These are phyloP conservation scores for Boletus huronensis DNA, from an alignment of 768 basidiomycete genomes.

Conservation along the genomic window DNA sequence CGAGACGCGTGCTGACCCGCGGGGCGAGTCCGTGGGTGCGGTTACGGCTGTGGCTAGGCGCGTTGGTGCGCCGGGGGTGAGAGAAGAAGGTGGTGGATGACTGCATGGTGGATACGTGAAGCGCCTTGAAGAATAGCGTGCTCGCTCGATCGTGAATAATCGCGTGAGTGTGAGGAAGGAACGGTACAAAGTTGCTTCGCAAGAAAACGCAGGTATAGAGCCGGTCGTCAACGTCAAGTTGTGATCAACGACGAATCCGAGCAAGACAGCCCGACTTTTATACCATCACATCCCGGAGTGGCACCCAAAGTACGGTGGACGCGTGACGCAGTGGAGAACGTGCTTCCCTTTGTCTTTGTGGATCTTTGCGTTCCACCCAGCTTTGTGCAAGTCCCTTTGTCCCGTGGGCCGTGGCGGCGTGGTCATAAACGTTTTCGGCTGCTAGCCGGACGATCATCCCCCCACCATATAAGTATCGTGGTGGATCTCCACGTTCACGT, in stretches of 20 bases:
- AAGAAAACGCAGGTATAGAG: not conserved
- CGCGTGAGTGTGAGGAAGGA: not conserved
- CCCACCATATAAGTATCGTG: not conserved
- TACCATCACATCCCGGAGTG: conserved; percentile 5
- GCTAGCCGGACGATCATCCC: not conserved
- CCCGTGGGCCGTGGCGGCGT: too few species aligned
- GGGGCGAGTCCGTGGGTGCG: not conserved
- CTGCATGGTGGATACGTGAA: not conserved
- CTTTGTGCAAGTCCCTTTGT: conserved; percentile 18
- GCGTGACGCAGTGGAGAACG: not conserved
- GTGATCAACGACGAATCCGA: not conserved
- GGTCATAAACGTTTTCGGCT: not conserved
- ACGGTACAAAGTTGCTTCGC: not conserved
- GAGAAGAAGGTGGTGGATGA: not conserved
- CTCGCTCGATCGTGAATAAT: not conserved
- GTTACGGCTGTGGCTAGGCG: not conserved
- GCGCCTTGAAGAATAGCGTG: not conserved
- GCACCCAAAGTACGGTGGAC: not conserved
- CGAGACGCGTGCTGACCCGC: not conserved
- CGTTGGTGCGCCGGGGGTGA: not conserved
- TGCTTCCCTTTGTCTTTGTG: conserved; percentile 12
- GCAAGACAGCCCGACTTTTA: conserved; percentile 1
- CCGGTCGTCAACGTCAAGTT: not conserved
- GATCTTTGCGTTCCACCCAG: not conserved
- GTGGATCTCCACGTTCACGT: conserved; percentile 1